Percentiles rank a stretch among this genome's conserved stretches.
These are phyloP conservation scores for Symmetrospora coprosmae DNA, from an alignment of 768 basidiomycete species.

Conservation along the genomic window DNA sequence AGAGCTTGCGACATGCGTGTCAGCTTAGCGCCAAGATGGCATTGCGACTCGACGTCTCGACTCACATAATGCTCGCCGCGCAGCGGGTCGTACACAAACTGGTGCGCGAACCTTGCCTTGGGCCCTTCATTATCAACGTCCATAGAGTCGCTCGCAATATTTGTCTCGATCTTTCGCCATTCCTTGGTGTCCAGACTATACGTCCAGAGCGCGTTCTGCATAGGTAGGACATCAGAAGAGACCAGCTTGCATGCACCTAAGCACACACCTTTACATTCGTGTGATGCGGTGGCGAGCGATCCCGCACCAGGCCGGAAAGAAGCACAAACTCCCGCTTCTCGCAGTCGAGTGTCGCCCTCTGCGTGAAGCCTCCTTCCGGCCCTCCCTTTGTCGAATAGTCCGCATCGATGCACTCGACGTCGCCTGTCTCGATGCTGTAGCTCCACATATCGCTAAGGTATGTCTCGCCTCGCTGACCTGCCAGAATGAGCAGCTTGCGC, in stretches of 20 bases:
- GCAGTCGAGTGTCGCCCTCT: conserved; percentile 1
- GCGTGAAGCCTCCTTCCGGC: conserved; percentile 20
- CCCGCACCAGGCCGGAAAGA: neutral
- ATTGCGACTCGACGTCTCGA: neutral
- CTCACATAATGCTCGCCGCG: conserved; percentile 16
- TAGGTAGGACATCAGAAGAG: neutral
- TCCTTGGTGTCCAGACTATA: neutral
- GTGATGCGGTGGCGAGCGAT: conserved; percentile 7
- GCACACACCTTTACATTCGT: conserved; percentile 8
- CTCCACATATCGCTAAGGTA: conserved; percentile 30
- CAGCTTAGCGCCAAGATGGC: neutral
- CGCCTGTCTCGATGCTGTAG: neutral
- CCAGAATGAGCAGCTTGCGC: conserved; percentile 25
- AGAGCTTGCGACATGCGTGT: conserved; percentile 4
- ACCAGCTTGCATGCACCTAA: neutral
- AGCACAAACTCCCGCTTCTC: neutral
- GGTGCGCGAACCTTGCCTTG: conserved; percentile 19
- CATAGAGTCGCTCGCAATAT: neutral
- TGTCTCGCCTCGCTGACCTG: conserved; percentile 27
- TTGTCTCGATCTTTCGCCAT: neutral
- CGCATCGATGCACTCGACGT: neutral
- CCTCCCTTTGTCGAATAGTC: conserved; percentile 6
- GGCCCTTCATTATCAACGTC: neutral
- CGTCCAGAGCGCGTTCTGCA: conserved; percentile 10
- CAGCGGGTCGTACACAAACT: conserved; percentile 18